Base-by-base conservation (phyloP, 305 asterid genomes). In the Fraxinus paxiana region DNA sequence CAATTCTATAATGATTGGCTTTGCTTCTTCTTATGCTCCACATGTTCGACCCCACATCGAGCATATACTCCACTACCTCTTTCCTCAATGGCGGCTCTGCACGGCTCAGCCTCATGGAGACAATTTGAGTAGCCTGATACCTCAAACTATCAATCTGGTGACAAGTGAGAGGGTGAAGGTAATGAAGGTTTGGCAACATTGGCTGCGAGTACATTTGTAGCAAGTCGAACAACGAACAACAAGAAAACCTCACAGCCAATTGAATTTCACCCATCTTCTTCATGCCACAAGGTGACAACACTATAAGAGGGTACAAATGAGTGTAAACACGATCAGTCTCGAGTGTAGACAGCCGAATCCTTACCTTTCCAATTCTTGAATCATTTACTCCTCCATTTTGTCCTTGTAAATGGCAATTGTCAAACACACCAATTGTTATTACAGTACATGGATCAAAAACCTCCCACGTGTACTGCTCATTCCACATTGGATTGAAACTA, bases 401-500 rank as follows among this genome's bases (percentile, higher is more conserved):
- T 17, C 97, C 96, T 75, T 89, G 93, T 85, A 93, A 78, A 37
- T 93, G 97, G 70, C 88, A 85, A 51, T 95, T 93, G 51, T 95
- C 98, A 73, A 95, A 93, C 13, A 93, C 97, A 0, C 93, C 92
- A 3, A 95, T 85, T 0, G 98, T 91, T 51, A 95, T 83, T 4
- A 95, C 98, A 0, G 98, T 95, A 65, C 98, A 93, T 0, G 98
- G 98, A 82, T 95, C 98, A 59, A 85, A 92, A 22, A 95, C 94
- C 63, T 95, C 98, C 98, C 98, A 95, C 0, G 97, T 95, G 87
- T 95, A 95, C 26, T 95, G 98, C 76, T 95, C 97, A 72, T 95
- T 95, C 98, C 98, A 95, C 73, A 86, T 87, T 1, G 98, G 97
- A 79, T 84, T 89, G 78, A 91, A 88, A 75, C 85, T 89, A 89